Percentiles rank a stretch among this genome's conserved stretches.
phyloP scores from a whole-genome alignment of 2,329 filamentous ascomycete species.

The Arthrobotrys iridis region DNA sequence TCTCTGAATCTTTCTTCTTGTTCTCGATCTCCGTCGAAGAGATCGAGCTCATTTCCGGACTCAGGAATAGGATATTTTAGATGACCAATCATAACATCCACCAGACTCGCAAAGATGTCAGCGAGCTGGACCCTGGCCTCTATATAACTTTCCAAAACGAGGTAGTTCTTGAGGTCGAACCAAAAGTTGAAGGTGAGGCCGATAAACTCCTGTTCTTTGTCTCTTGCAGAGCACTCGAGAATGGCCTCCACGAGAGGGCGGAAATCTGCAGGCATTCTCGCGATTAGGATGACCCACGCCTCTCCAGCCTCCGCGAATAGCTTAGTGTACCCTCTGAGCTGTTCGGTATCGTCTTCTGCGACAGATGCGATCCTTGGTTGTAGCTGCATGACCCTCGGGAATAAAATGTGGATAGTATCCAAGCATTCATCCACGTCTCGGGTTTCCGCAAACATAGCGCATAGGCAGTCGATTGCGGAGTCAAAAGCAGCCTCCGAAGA shows the following conservation, averaged over 20 bases:
- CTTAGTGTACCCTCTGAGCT: slow-evolving; percentile 86
- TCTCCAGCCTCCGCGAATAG: slow-evolving; percentile 93
- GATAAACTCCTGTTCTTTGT: slow-evolving; percentile 89
- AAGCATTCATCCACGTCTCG: slow-evolving; percentile 91
- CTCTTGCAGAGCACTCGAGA: slow-evolving; percentile 87
- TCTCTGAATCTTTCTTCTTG: slow-evolving; percentile 96
- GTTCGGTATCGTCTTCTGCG: slow-evolving; percentile 82
- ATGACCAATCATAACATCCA: slow-evolving; percentile 91
- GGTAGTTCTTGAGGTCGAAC: slow-evolving; percentile 97
- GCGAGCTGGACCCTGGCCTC: slow-evolving; percentile 79
- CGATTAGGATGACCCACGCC: slow-evolving; percentile 91
- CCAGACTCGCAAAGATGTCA: slow-evolving; percentile 85
- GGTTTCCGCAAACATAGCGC: slow-evolving; percentile 90
- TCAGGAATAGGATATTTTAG: slow-evolving; percentile 86
- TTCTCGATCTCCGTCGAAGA: slow-evolving; percentile 95
- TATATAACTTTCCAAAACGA: slow-evolving; percentile 89
- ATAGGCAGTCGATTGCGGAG: slow-evolving; percentile 89
- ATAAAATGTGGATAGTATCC: slow-evolving; percentile 80
- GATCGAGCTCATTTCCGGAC: slow-evolving; percentile 76
- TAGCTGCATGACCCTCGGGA: slow-evolving; percentile 80
- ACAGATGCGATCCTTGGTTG: slow-evolving; percentile 77
- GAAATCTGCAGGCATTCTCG: slow-evolving; percentile 83
- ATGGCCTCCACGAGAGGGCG: slow-evolving; percentile 85
- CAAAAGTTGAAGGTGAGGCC: slow-evolving; percentile 96
- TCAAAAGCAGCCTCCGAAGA: slow-evolving; percentile 81